These are phyloP conservation scores for Pseudogymnoascus sp. DNA, from an alignment of 2,329 filamentous ascomycete species.

Conservation along the genomic window DNA sequence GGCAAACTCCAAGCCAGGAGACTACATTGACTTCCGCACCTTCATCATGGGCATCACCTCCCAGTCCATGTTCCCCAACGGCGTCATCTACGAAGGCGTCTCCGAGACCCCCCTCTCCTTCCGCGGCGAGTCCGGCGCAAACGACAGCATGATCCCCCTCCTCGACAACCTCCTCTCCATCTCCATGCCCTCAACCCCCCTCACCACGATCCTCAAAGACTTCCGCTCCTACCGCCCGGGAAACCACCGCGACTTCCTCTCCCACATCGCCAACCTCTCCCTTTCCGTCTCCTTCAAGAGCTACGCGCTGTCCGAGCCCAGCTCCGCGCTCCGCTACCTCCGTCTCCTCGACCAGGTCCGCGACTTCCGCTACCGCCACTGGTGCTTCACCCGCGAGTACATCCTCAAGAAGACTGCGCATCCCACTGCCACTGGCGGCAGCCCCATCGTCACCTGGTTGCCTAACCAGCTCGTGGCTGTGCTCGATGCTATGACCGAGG, in stretches of 20 bases:
- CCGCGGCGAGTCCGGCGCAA: slow-evolving; percentile 86
- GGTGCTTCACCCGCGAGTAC: slow-evolving; percentile 79
- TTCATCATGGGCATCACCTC: slow-evolving; percentile 96
- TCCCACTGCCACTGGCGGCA: slow-evolving; percentile 71
- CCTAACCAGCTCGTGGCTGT: slow-evolving; percentile 74
- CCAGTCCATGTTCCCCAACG: slow-evolving; percentile 89
- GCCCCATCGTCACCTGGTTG: slow-evolving; percentile 76
- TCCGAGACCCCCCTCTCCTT: slow-evolving; percentile 69
- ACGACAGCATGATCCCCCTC: slow-evolving; percentile 88
- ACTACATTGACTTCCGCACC: slow-evolving; percentile 85
- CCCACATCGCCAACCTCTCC: slow-evolving; percentile 52
- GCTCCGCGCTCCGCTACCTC: slow-evolving; percentile 55
- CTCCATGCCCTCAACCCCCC: slow-evolving; percentile 78
- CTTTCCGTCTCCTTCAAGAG: slow-evolving; percentile 44
- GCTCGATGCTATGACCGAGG: slow-evolving; percentile 57
- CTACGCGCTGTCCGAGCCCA: slow-evolving; percentile 48
- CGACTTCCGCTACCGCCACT: slow-evolving; percentile 76
- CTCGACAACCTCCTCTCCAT: slow-evolving; percentile 83
- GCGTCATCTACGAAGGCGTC: slow-evolving; percentile 81
- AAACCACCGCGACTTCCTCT: slow-evolving; percentile 79
- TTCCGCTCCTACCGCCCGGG: slow-evolving; percentile 84
- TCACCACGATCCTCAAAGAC: slow-evolving; percentile 80
- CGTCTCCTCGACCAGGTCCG: slow-evolving; percentile 64
- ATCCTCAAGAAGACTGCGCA: slow-evolving; percentile 71
- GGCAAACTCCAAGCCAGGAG: slow-evolving; percentile 71